phyloP scores from a whole-genome alignment of 768 basidiomycete genomes.

The Cystobasidiopsis lactophilus region DNA sequence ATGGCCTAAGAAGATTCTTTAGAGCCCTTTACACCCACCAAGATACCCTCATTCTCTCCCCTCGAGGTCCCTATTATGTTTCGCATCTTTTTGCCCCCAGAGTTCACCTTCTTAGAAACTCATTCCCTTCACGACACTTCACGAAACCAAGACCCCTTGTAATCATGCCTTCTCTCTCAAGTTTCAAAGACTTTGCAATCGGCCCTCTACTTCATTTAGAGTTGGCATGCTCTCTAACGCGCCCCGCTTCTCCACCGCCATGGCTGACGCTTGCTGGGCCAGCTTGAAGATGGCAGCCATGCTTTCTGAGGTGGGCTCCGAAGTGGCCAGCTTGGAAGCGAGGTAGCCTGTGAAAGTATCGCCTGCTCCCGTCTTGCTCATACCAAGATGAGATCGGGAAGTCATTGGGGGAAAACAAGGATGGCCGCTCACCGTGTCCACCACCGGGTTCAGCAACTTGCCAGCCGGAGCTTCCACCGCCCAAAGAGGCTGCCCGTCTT shows the following conservation, averaged over 20 bases:
- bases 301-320: background rate
- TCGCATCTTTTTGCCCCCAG: too few species aligned
- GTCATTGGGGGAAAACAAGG: too few species aligned
- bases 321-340: slow-evolving; percentile 14
- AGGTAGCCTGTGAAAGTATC: slow-evolving; percentile 19
- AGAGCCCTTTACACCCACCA: too few species aligned
- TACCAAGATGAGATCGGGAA: background rate
- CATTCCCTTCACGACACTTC: too few species aligned
- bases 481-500: background rate
- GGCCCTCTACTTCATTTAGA: slow-evolving; percentile 12
- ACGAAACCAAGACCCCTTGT: too few species aligned
- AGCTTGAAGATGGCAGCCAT: slow-evolving; percentile 3
- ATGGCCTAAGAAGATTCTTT: too few species aligned
- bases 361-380: slow-evolving; percentile 19
- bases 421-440: slow-evolving; percentile 4
- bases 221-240: slow-evolving; percentile 22
- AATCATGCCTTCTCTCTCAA: slow-evolving; percentile 1
- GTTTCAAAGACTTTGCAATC: too few species aligned
- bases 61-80: too few species aligned
- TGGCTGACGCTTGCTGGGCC: slow-evolving; percentile 17
- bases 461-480: slow-evolving; percentile 1
- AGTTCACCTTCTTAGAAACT: too few species aligned
- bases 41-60: too few species aligned
- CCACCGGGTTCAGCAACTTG: background rate
- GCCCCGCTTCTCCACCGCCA: slow-evolving; percentile 19